Percentiles rank a stretch among this genome's conserved stretches.
Conservation (phyloP, 139 green algal species). For the Tetradesmus lagerheimii region DNA sequence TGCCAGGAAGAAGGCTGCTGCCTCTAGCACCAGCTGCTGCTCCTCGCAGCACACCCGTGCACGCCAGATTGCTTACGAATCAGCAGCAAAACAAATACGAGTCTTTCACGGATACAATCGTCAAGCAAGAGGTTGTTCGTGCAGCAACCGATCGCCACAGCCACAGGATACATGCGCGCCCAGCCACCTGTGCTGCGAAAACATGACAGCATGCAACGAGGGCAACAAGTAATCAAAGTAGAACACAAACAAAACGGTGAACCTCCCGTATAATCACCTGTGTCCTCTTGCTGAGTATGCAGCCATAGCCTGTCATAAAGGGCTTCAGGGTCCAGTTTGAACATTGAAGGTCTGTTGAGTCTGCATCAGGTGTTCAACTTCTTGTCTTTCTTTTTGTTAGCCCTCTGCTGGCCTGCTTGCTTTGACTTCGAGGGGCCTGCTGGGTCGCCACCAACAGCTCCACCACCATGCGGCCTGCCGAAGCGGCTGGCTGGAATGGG, state of each 20-base stretch:
- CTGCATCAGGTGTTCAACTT: background rate
- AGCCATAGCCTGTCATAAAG: background rate
- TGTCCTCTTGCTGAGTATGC: background rate
- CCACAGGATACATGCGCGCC: background rate
- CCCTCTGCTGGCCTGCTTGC: background rate
- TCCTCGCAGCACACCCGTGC: background rate
- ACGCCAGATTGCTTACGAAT: background rate
- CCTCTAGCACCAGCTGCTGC: background rate
- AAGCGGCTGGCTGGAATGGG: constrained; percentile 59
- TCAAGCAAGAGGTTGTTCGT: background rate
- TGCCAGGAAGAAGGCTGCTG: background rate
- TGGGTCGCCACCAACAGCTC: constrained; percentile 14
- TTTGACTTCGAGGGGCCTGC: background rate
- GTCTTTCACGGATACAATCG: background rate
- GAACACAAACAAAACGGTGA: no score
- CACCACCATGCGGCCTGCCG: constrained; percentile 40
- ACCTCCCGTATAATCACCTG: background rate
- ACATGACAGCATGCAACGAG: background rate
- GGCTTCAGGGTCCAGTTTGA: background rate
- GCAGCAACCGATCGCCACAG: background rate
- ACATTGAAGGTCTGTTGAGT: background rate
- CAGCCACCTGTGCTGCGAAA: background rate
- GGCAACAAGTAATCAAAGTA: background rate
- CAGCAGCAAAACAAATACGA: background rate
- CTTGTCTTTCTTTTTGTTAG: background rate